These are phyloP conservation scores for Stellera chamaejasme DNA, from an alignment of 345 rosid species.

Conservation along the genomic window DNA sequence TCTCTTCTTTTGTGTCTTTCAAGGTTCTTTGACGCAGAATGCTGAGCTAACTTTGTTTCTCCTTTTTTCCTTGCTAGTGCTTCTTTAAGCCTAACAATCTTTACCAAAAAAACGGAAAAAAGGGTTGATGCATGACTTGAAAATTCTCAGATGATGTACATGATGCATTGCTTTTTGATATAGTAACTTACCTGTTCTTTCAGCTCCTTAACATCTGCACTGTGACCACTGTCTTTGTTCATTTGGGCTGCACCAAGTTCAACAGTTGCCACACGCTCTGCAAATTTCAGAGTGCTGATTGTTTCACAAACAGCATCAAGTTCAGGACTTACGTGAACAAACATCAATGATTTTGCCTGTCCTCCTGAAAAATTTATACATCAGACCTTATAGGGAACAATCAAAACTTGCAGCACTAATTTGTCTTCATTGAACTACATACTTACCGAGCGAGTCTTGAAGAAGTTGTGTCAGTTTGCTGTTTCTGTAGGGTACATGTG, in stretches of 20 bases:
- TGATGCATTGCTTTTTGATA: neutral
- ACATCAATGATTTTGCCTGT: constrained; percentile 96
- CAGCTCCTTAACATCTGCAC: constrained; percentile 77
- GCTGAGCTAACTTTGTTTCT: constrained; percentile 37
- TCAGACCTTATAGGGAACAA: no score
- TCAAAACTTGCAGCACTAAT: neutral
- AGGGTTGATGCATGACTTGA: no score
- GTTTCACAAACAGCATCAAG: constrained; percentile 83
- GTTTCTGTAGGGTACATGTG: constrained; percentile 94
- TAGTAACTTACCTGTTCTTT: constrained; percentile 61
- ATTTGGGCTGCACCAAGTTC: constrained; percentile 93
- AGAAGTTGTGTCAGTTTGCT: constrained; percentile 97
- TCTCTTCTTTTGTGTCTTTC: constrained; percentile 51
- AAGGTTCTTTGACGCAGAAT: constrained; percentile 35
- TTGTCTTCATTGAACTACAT: neutral
- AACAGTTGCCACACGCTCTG: constrained; percentile 94
- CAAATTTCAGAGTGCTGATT: constrained; percentile 90
- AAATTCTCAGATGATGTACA: neutral
- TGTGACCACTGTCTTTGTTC: constrained; percentile 73
- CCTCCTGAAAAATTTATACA: constrained; percentile 49
- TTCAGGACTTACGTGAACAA: constrained; percentile 95
- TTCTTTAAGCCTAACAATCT: constrained; percentile 81
- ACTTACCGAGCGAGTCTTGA: constrained; percentile 90
- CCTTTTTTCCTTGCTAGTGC: constrained; percentile 71
- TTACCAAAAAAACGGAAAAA: neutral